Conservation (phyloP, 768 basidiomycete genomes). For the Lactarius akahatsu region DNA sequence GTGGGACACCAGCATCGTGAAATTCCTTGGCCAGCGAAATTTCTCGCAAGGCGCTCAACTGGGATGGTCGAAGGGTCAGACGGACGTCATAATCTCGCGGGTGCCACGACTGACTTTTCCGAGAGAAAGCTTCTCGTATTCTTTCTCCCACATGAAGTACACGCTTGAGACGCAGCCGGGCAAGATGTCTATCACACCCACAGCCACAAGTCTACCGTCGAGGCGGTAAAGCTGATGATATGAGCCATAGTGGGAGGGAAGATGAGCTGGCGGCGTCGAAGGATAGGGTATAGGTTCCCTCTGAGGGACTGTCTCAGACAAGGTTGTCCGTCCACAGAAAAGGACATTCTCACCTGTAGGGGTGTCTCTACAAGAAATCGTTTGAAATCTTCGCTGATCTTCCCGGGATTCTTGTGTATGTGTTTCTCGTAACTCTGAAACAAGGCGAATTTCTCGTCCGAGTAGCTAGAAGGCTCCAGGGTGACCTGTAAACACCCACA, state of each 20-base stretch:
- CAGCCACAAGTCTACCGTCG: conserved; percentile 77
- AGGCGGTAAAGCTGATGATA: conserved; percentile 88
- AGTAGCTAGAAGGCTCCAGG: conserved; percentile 74
- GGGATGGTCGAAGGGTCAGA: neutral
- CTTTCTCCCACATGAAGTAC: conserved; percentile 86
- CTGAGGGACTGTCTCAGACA: conserved; percentile 39
- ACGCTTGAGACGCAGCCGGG: conserved; percentile 81
- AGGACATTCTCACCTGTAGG: conserved; percentile 51
- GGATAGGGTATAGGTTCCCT: conserved; percentile 59
- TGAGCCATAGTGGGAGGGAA: conserved; percentile 84
- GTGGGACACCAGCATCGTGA: conserved; percentile 58
- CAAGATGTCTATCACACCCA: conserved; percentile 88
- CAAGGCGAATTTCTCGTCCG: conserved; percentile 76
- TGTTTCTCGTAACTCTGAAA: conserved; percentile 74
- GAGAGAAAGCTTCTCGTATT: conserved; percentile 66
- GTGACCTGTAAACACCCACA: conserved; percentile 49
- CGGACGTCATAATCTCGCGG: neutral
- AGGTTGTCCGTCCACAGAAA: too few species aligned
- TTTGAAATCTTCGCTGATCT: conserved; percentile 53
- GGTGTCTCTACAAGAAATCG: conserved; percentile 81
- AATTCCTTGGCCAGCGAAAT: conserved; percentile 74
- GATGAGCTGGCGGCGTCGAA: conserved; percentile 46
- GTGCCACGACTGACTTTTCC: conserved; percentile 60
- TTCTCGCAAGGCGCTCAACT: conserved; percentile 88
- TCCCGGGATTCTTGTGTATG: conserved; percentile 70